Evolutionary conservation across 306 rosid species (phyloP).

Genomic region (Vigna mungo): DNA sequence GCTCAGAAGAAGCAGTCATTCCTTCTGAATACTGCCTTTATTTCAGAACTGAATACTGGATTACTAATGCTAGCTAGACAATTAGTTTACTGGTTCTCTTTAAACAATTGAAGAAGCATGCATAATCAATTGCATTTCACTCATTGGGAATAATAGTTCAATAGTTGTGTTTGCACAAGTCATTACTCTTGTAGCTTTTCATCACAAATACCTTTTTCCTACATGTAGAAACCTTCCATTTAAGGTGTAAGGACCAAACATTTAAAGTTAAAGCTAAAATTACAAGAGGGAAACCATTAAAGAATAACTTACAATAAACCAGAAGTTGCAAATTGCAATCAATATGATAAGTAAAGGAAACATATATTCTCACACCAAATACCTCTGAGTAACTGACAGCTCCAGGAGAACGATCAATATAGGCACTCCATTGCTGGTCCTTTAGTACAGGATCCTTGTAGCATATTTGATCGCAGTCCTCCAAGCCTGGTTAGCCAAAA

Average conservation of each 20-base stretch:
- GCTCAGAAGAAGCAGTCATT: background rate
- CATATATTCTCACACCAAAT: slow-evolving; percentile 1
- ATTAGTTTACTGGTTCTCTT: background rate
- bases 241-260: slow-evolving; percentile 14
- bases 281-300: background rate
- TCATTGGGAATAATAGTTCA: slow-evolving; percentile 1
- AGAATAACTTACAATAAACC: slow-evolving; percentile 2
- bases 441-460: slow-evolving; percentile 94
- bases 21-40: background rate
- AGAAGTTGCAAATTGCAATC: background rate
- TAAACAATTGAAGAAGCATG: background rate
- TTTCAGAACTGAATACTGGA: slow-evolving; percentile 1
- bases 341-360: slow-evolving; percentile 4
- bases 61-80: slow-evolving; percentile 14
- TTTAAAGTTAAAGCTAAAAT: slow-evolving; percentile 10
- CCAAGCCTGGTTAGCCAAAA: slow-evolving; percentile 65
- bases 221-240: slow-evolving; percentile 10
- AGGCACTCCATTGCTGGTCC: slow-evolving; percentile 93
- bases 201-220: background rate
- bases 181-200: background rate
- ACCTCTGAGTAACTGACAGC: slow-evolving; percentile 79
- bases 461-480: slow-evolving; percentile 83
- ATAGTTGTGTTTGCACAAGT: background rate
- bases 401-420: slow-evolving; percentile 96
- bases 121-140: slow-evolving; percentile 5